Evolutionary conservation across 2,329 filamentous ascomycete species (phyloP).

Genomic region (Colletotrichum liriopes): DNA sequence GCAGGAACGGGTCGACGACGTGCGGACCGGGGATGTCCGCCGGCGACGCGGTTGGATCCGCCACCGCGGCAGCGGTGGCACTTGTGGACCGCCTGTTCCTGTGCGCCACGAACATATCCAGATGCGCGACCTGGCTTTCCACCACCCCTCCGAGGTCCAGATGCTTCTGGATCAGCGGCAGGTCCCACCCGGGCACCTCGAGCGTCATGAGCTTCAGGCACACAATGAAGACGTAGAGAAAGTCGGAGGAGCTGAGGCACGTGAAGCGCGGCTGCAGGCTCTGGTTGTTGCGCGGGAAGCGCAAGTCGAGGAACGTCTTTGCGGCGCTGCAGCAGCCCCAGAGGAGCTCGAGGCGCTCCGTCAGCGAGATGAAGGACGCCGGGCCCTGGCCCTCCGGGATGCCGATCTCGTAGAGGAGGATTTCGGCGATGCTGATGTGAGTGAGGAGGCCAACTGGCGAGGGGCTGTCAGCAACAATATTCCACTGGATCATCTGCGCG

Average conservation of each 20-base stretch:
- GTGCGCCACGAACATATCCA: conserved; percentile 48
- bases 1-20: conserved; percentile 40
- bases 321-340: conserved; percentile 61
- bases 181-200: conserved; percentile 63
- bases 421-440: conserved; percentile 62
- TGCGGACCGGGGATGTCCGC: conserved; percentile 24
- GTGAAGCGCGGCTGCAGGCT: conserved; percentile 58
- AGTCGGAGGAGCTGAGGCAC: conserved; percentile 63
- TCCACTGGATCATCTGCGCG: not conserved
- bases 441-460: conserved; percentile 56
- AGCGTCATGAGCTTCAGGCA: conserved; percentile 64
- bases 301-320: conserved; percentile 57
- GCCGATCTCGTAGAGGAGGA: conserved; percentile 64
- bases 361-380: conserved; percentile 51
- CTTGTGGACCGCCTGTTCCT: conserved; percentile 42
- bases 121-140: conserved; percentile 50
- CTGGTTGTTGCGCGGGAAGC: conserved; percentile 46
- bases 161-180: conserved; percentile 54
- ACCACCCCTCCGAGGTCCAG: conserved; percentile 53
- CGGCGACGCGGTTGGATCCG: not conserved
- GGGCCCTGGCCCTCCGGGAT: conserved; percentile 57
- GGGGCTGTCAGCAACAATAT: not conserved
- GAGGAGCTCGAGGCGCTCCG: conserved; percentile 62
- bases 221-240: conserved; percentile 63
- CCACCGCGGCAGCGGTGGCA: not conserved